These are phyloP conservation scores for Thelephora aurantiotincta DNA, from an alignment of 768 basidiomycete species.

Conservation along the genomic window DNA sequence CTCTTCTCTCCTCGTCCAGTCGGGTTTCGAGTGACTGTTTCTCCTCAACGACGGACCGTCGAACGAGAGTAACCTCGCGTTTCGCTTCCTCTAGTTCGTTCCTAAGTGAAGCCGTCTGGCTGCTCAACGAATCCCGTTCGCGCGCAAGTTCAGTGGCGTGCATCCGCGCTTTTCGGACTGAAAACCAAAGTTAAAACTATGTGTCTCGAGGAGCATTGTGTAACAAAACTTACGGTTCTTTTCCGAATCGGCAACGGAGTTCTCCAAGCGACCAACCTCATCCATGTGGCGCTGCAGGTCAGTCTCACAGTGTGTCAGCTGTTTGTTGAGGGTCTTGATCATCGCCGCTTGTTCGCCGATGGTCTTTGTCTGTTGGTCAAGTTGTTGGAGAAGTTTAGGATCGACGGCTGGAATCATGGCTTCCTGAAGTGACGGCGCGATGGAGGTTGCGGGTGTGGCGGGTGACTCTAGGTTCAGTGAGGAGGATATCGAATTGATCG, in stretches of 20 bases:
- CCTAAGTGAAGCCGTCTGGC: conserved; percentile 52
- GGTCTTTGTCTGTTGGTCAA: conserved; percentile 65
- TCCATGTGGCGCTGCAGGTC: conserved; percentile 90
- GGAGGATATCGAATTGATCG: conserved; percentile 36
- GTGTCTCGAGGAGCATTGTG: not conserved
- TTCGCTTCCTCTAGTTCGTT: conserved; percentile 66
- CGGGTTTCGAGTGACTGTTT: conserved; percentile 76
- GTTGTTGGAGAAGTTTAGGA: conserved; percentile 33
- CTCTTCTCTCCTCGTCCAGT: conserved; percentile 75
- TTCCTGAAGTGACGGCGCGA: conserved; percentile 13
- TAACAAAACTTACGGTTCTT: conserved; percentile 60
- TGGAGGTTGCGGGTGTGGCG: conserved; percentile 34
- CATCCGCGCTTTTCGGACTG: conserved; percentile 88
- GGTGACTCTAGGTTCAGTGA: conserved; percentile 58
- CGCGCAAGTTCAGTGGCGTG: conserved; percentile 82
- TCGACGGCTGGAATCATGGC: conserved; percentile 25
- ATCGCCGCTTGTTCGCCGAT: conserved; percentile 79
- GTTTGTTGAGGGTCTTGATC: conserved; percentile 91
- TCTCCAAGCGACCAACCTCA: conserved; percentile 70
- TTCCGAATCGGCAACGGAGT: conserved; percentile 81
- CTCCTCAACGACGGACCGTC: conserved; percentile 74
- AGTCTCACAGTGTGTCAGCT: conserved; percentile 82
- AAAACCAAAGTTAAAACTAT: not conserved
- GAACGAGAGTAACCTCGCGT: conserved; percentile 63
- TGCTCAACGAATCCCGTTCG: conserved; percentile 65